These are phyloP conservation scores for Aschersonia sp. DNA, from an alignment of 2,329 filamentous ascomycete species.

Conservation along the genomic window DNA sequence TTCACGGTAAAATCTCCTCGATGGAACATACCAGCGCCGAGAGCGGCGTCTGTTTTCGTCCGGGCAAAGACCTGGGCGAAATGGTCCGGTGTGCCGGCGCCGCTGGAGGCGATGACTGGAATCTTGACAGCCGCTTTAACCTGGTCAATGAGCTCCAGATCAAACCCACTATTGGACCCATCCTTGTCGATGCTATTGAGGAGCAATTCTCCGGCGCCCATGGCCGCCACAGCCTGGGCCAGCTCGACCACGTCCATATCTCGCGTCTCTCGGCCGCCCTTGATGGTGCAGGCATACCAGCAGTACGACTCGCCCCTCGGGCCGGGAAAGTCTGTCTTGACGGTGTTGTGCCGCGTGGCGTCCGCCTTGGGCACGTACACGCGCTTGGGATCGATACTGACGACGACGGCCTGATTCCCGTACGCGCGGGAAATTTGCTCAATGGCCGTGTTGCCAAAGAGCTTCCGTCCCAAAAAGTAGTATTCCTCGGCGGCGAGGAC, in stretches of 20 bases:
- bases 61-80: conserved; percentile 82
- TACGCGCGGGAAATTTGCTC: conserved; percentile 91
- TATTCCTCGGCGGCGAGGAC: conserved; percentile 89
- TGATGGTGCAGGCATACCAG: conserved; percentile 98
- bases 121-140: conserved; percentile 82
- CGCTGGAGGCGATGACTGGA: conserved; percentile 89
- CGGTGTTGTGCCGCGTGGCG: conserved; percentile 57
- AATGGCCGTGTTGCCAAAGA: conserved; percentile 77
- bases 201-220: conserved; percentile 89
- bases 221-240: conserved; percentile 77
- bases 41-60: conserved; percentile 78
- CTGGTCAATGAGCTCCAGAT: conserved; percentile 77
- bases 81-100: conserved; percentile 75
- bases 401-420: conserved; percentile 91
- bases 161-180: conserved; percentile 87
- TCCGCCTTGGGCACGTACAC: conserved; percentile 66
- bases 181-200: conserved; percentile 98
- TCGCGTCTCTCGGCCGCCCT: conserved; percentile 85
- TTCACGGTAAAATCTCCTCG: conserved; percentile 86
- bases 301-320: conserved; percentile 67
- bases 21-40: conserved; percentile 97
- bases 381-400: conserved; percentile 85
- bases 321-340: conserved; percentile 56
- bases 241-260: conserved; percentile 89
- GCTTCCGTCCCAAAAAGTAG: conserved; percentile 51